phyloP scores from a whole-genome alignment of 352 stramenopile genomes.

The Globisporangium carolinianum region DNA sequence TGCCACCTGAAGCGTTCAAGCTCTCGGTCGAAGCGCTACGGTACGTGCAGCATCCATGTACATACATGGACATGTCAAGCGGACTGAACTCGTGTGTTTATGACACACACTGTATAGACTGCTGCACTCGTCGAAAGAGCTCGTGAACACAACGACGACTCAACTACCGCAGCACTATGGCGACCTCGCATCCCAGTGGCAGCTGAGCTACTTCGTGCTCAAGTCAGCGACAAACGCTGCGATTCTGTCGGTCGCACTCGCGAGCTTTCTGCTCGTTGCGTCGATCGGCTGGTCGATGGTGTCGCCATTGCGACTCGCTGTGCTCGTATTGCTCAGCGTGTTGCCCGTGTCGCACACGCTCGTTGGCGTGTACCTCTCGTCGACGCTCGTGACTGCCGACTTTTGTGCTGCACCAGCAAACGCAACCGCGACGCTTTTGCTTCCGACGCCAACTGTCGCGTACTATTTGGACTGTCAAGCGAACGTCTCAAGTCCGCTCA shows the following conservation, averaged over 20 bases:
- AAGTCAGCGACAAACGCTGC: constrained; percentile 75
- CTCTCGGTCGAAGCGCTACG: constrained; percentile 55
- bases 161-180: constrained; percentile 59
- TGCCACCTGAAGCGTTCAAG: constrained; percentile 56
- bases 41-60: constrained; percentile 10
- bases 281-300: constrained; percentile 81
- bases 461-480: constrained; percentile 62
- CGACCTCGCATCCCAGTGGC: constrained; percentile 46
- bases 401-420: constrained; percentile 69
- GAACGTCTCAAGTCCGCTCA: constrained; percentile 50
- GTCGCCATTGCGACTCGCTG: constrained; percentile 58
- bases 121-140: constrained; percentile 43
- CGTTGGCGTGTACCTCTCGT: constrained; percentile 71
- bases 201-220: constrained; percentile 75
- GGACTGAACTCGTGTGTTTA: no score
- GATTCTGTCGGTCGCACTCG: constrained; percentile 64
- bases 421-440: constrained; percentile 52
- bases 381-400: constrained; percentile 75
- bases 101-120: constrained; percentile 17
- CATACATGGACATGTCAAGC: no score
- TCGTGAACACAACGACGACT: constrained; percentile 37
- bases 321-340: constrained; percentile 68
- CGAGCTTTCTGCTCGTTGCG: constrained; percentile 74
- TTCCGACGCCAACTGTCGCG: constrained; percentile 30
- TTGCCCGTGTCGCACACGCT: constrained; percentile 76